phyloP scores from a whole-genome alignment of 1,284 basidiomycete genomes.

The Puccinia polysora region DNA sequence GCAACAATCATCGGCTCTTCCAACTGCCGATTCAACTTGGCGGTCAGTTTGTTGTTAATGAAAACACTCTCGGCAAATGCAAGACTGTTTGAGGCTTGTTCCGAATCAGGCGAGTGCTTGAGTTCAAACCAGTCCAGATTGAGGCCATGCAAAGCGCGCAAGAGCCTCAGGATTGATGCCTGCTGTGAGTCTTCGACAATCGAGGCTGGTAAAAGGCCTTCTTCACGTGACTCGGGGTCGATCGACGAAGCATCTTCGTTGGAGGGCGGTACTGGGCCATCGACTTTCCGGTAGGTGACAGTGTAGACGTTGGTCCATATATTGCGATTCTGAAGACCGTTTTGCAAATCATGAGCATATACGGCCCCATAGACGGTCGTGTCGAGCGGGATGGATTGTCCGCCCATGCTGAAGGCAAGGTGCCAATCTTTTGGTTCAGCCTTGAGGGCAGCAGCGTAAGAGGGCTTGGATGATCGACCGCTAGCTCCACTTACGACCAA shows the following conservation, averaged over 20 bases:
- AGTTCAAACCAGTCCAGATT: constrained; percentile 62
- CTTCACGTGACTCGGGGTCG: constrained; percentile 49
- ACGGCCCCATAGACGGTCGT: constrained; percentile 94
- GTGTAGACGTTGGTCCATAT: constrained; percentile 86
- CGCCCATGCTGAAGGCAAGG: constrained; percentile 88
- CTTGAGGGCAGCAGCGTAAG: constrained; percentile 91
- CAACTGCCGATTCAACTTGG: constrained; percentile 93
- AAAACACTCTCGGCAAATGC: constrained; percentile 68
- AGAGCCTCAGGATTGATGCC: constrained; percentile 81
- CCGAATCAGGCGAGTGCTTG: constrained; percentile 47
- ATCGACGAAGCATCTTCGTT: constrained; percentile 48
- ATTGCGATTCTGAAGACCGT: constrained; percentile 54
- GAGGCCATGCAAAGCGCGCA: constrained; percentile 78
- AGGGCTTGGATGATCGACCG: constrained; percentile 54
- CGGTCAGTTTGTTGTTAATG: constrained; percentile 95
- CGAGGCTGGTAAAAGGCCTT: constrained; percentile 60
- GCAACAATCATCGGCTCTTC: constrained; percentile 99
- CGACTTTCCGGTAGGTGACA: constrained; percentile 85
- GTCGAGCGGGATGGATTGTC: constrained; percentile 72
- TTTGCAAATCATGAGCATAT: constrained; percentile 68
- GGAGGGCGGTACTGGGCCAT: constrained; percentile 65
- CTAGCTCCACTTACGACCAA: constrained; percentile 43
- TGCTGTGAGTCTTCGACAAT: constrained; percentile 78
- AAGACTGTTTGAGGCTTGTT: constrained; percentile 44
- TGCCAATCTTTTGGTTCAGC: constrained; percentile 91